Percentiles rank a stretch among this genome's conserved stretches.
Evolutionary conservation across 495 filamentous ascomycete genomes (phyloP).

Genomic region (Aspergillus homomorphus): DNA sequence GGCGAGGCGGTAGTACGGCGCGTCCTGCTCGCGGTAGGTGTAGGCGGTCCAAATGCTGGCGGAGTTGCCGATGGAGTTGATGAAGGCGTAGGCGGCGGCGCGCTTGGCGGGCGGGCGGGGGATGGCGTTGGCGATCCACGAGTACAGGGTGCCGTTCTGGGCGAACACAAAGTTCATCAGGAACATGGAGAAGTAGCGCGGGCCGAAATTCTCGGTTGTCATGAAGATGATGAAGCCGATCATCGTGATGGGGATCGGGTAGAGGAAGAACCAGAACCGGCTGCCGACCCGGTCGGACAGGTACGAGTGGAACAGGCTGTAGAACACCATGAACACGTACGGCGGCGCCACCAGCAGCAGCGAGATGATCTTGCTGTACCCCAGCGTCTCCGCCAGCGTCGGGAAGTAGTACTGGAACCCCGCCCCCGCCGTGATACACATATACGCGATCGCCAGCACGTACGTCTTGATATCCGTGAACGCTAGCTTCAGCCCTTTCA

Average conservation of each 20-base stretch:
- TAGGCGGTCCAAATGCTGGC: constrained; percentile 56
- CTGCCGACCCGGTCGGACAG: constrained; percentile 42
- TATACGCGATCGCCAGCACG: constrained; percentile 47
- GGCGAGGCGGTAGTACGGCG: constrained; percentile 42
- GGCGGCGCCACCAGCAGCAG: constrained; percentile 52
- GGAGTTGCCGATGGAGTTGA: constrained; percentile 53
- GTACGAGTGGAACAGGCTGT: constrained; percentile 43
- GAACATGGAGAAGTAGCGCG: constrained; percentile 53
- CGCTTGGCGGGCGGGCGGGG: constrained; percentile 54
- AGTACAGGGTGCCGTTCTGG: constrained; percentile 51
- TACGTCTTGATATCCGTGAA: constrained; percentile 53
- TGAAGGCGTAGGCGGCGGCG: constrained; percentile 53
- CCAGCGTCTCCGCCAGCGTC: constrained; percentile 44
- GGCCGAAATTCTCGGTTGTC: constrained; percentile 43
- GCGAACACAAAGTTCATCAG: constrained; percentile 54
- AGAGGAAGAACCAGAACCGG: constrained; percentile 53
- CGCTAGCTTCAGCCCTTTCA: constrained; percentile 49
- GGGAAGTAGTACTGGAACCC: constrained; percentile 59
- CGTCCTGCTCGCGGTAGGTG: constrained; percentile 40
- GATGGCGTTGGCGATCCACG: constrained; percentile 53
- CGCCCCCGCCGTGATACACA: constrained; percentile 48
- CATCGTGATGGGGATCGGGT: constrained; percentile 49
- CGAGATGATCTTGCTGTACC: constrained; percentile 38
- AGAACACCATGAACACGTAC: constrained; percentile 54
- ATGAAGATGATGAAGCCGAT: constrained; percentile 52